A percentile compares a stretch with the other conserved stretches of the same genome.
Evolutionary conservation across 352 stramenopile species (phyloP).

Genomic region (Lagenidium sp.): DNA sequence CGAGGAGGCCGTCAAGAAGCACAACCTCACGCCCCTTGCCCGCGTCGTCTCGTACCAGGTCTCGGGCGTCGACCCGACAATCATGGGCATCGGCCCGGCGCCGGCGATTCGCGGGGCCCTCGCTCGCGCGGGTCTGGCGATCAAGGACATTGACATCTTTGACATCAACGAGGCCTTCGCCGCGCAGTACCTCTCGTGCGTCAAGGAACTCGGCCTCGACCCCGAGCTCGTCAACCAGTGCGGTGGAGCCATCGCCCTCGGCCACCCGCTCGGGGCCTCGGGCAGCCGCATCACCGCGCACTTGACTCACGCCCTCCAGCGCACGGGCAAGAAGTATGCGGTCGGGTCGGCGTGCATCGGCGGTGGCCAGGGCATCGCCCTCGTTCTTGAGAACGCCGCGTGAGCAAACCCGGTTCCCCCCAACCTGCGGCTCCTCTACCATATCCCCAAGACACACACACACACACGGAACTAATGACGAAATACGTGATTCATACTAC

Average conservation of each 20-base stretch:
- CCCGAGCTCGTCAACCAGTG: conserved; percentile 90
- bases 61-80: conserved; percentile 91
- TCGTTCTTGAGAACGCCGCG: conserved; percentile 91
- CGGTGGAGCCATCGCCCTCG: conserved; percentile 95
- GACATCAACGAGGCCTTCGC: conserved; percentile 99
- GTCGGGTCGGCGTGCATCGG: conserved; percentile 97
- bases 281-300: conserved; percentile 90
- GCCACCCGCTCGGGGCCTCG: conserved; percentile 94
- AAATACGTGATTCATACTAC: no score
- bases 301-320: conserved; percentile 81
- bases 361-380: conserved; percentile 96
- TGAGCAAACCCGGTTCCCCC: conserved; percentile 15
- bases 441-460: no score
- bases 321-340: conserved; percentile 88
- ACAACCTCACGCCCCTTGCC: conserved; percentile 92
- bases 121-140: conserved; percentile 73
- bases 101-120: conserved; percentile 93
- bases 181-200: conserved; percentile 93
- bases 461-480: no score
- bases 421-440: no score
- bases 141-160: conserved; percentile 94
- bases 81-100: conserved; percentile 98
- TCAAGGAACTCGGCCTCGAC: conserved; percentile 95
- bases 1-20: conserved; percentile 88
- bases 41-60: conserved; percentile 90